A percentile compares a stretch with the other conserved stretches of the same genome.
Conservation (phyloP, 2,329 filamentous ascomycete species). For the Orbilia blumenaviensis region DNA sequence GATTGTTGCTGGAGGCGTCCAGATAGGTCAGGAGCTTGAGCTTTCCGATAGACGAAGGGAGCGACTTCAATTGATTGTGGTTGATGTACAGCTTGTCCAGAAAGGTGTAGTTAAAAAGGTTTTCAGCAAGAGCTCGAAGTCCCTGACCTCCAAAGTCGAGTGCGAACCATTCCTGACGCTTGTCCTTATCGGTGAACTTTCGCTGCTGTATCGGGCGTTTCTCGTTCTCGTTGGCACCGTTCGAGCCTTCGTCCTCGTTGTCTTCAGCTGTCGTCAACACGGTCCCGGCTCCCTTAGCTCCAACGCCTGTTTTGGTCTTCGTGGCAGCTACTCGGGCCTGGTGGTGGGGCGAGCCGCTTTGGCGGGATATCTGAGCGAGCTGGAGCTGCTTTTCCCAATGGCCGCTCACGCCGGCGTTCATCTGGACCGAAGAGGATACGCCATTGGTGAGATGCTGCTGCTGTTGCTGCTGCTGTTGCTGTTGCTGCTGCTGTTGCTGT, state of each 20-base stretch:
- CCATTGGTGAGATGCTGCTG: constrained; percentile 49
- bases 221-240: constrained; percentile 63
- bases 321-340: constrained; percentile 61
- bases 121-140: constrained; percentile 78
- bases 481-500: background rate
- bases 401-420: constrained; percentile 54
- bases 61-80: constrained; percentile 83
- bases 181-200: constrained; percentile 72
- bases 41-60: constrained; percentile 84
- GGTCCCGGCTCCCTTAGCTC: constrained; percentile 55
- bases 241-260: constrained; percentile 61
- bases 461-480: constrained; percentile 56
- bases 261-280: constrained; percentile 59
- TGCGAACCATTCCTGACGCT: constrained; percentile 87
- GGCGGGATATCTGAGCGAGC: constrained; percentile 75
- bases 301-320: constrained; percentile 36
- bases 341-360: constrained; percentile 77
- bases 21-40: constrained; percentile 82
- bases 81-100: constrained; percentile 91
- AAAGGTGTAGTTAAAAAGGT: constrained; percentile 87
- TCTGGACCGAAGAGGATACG: constrained; percentile 23
- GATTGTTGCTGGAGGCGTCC: constrained; percentile 87
- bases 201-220: constrained; percentile 62
- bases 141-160: constrained; percentile 97
- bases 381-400: constrained; percentile 91